Evolutionary conservation across 352 stramenopile species (phyloP), one percentile per base, ranked within the genome.

Genomic region (Phytophthora palmivora): DNA sequence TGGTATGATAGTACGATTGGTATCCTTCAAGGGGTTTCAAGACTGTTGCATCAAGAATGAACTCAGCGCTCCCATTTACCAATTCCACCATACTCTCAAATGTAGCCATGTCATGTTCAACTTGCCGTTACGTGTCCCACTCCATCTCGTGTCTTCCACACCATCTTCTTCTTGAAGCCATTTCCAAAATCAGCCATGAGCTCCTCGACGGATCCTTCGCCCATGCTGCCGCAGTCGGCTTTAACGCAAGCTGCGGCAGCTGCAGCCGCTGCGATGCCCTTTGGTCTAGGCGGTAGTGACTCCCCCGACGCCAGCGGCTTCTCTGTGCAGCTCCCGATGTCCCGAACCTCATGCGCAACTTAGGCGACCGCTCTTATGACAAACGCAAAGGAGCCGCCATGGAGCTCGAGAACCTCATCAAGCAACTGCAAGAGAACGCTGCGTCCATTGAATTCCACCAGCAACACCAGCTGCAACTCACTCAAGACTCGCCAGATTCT

Each of bases 341-440:
- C 85, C 11, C 83, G 10, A 91, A 77, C 28, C 74, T 94, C 22
- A 81, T 94, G 87, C 82, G 86, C 38, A 97, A 96, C 48, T 84
- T 99, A 24, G 97, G 97, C 28, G 98, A 99, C 74, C 86, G 97
- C 15, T 98, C 94, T 12, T 99, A 99, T 76, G 98, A 99, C 66
- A 99, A 99, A 80, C 92, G 98, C 51, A 99, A 99, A 78, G 97
- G 97, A 67, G 97, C 97, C 1, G 97, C 97, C 7, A 88, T 99
- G 52, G 98, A 99, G 79, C 95, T 99, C 26, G 98, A 99, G 84
- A 97, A 97, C 60, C 80, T 99, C 18, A 98, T 99, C 55, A 99
- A 99, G 75, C 91, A 94, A 37, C 80, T 99, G 15, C 92, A 97
- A 64, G 95, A 99, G 63, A 97, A 92, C 47, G 89, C 95, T 4